Base-by-base conservation (phyloP, 2,329 filamentous ascomycete species). In the Claviceps cyperi region DNA sequence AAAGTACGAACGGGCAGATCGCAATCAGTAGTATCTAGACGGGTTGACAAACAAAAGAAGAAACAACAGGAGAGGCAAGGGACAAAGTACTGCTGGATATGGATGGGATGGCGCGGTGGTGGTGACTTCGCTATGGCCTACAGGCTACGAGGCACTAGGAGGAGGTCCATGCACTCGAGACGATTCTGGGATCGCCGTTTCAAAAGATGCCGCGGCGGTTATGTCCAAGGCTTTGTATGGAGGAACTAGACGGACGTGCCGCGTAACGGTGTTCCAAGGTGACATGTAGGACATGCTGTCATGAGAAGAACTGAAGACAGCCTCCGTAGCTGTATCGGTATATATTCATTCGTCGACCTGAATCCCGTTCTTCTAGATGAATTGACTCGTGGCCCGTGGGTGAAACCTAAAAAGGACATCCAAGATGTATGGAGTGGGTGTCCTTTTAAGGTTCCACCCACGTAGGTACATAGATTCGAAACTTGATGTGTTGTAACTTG, bases 141-240 rank as follows among this genome's bases (percentile, higher is more conserved):
- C 21, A 5, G 21, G 21, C 21, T 22, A 28, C 24, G 8, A 32
- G 28, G 28, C 47, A 43, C 39, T 35, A 14, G 15, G 14, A 32
- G 47, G 48, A 32, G 51, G 47, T 39, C 38, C 50, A 21, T 44
- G 43, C 50, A 50, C 44, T 43, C 43, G 53, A 53, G 52, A 46
- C 22, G 15, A 35, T 47, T 47, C 54, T 54, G 54, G 54, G 54
- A 55, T 52, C 52, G 19, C 11, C 40, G 48, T 55, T 54, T 55
- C 52, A 54, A 38, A 24, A 17, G 35, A 21, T 49, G 52, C 43
- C n/a, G 47, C 35, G 36, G 46, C 36, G 17, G 15, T 32, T 32
- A 37, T 17, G 43, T 48, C 19, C 36, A 32, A 32, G 28, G 28
- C 28, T 32, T 47, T 46, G 35, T 32, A 32, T 6, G 28, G 11